These are phyloP conservation scores for Dactylellina cionopaga DNA, from an alignment of 2,329 filamentous ascomycete species.

Conservation along the genomic window DNA sequence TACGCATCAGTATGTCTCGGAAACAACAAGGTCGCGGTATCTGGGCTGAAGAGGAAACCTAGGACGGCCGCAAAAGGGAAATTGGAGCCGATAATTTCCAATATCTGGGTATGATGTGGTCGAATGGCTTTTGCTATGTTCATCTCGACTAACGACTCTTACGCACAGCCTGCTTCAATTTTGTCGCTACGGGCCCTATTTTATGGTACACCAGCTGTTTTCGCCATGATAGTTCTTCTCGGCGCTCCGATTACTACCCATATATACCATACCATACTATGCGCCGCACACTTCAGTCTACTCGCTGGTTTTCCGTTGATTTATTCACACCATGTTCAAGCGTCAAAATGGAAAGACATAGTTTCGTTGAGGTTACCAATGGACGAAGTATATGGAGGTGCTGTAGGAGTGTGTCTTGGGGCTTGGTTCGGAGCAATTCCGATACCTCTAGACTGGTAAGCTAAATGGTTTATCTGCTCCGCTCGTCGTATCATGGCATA, in stretches of 20 bases:
- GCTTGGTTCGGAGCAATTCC: conserved; percentile 94
- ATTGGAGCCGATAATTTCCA: conserved; percentile 2
- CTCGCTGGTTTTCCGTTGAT: conserved; percentile 82
- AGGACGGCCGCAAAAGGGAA: conserved; percentile 34
- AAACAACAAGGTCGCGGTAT: background rate
- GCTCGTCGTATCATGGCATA: conserved; percentile 5
- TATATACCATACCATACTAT: conserved; percentile 78
- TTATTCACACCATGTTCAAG: conserved; percentile 84
- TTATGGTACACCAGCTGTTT: conserved; percentile 65
- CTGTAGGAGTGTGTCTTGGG: conserved; percentile 80
- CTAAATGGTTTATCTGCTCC: background rate
- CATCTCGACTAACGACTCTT: background rate
- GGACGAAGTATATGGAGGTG: conserved; percentile 84
- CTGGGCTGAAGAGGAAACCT: conserved; percentile 27
- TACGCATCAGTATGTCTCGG: conserved; percentile 72
- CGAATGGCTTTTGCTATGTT: background rate
- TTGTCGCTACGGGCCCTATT: conserved; percentile 70
- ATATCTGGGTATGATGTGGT: conserved; percentile 18
- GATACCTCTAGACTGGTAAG: conserved; percentile 89
- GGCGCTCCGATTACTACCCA: conserved; percentile 90
- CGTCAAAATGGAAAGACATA: conserved; percentile 74
- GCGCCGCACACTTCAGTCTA: conserved; percentile 81
- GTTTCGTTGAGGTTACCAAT: conserved; percentile 76
- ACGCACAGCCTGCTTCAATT: conserved; percentile 74
- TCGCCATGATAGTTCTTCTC: conserved; percentile 80